Conservation (phyloP, 2,329 filamentous ascomycete genomes). For the Colletotrichum cordylinicola region DNA sequence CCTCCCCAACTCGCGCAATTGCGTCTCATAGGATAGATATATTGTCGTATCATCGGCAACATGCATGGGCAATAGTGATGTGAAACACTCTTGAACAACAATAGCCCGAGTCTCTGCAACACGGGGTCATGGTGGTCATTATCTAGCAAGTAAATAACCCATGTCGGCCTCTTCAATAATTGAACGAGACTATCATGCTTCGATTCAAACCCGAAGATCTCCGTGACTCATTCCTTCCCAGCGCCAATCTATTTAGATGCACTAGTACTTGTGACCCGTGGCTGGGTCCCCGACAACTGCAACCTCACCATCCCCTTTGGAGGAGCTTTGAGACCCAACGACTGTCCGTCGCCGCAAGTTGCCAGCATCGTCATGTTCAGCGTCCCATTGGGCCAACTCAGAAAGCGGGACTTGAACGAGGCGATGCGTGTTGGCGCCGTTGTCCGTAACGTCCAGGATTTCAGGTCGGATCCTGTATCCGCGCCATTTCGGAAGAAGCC, state of each 20-base stretch:
- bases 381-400: conserved; percentile 61
- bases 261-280: background rate
- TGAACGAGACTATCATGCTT: background rate
- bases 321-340: background rate
- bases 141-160: background rate
- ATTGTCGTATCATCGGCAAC: background rate
- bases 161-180: background rate
- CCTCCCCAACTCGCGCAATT: background rate
- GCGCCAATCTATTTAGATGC: background rate
- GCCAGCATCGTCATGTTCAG: conserved; percentile 57
- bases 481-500: conserved; percentile 56
- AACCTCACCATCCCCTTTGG: background rate
- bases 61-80: too few species aligned
- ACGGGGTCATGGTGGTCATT: background rate
- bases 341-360: conserved; percentile 25
- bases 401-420: conserved; percentile 58
- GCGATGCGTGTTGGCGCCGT: conserved; percentile 46
- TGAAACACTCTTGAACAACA: too few species aligned
- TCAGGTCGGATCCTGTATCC: conserved; percentile 62
- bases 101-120: background rate
- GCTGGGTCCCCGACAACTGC: background rate
- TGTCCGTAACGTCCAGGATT: conserved; percentile 51
- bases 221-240: background rate
- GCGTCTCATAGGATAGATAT: background rate
- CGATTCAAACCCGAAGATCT: background rate